Percentiles rank a stretch among this genome's conserved stretches.
Conservation (phyloP, 225 moss, liverwort and hornwort genomes). For the Thuidium tamariscinum region DNA sequence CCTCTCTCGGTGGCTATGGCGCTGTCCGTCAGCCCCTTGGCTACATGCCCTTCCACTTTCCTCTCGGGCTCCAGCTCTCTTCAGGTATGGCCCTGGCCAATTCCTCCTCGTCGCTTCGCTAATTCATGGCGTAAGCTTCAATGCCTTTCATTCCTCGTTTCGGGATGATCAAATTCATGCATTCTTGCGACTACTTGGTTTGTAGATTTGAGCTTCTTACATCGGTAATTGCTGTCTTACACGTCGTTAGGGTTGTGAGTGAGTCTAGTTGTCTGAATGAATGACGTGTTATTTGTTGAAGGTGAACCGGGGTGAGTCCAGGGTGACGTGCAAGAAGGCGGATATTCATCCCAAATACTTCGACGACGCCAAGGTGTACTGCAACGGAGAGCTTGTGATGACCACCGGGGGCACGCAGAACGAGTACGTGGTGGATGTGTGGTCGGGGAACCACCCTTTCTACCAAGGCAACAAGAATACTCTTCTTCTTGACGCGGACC, state of each 20-base stretch:
- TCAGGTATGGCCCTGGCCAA: background rate
- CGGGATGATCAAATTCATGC: background rate
- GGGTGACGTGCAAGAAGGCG: constrained; percentile 64
- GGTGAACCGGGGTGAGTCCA: constrained; percentile 61
- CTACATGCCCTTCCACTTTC: constrained; percentile 18
- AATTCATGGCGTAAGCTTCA: background rate
- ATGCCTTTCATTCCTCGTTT: background rate
- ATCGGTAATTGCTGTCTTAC: too few relatives aligned
- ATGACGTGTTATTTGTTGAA: background rate
- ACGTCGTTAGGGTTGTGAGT: background rate
- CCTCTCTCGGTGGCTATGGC: constrained; percentile 5
- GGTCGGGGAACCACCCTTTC: constrained; percentile 98
- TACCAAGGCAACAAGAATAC: constrained; percentile 80
- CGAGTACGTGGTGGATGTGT: constrained; percentile 84
- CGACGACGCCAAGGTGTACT: constrained; percentile 62
- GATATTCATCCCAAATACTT: constrained; percentile 71
- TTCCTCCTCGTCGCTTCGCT: background rate
- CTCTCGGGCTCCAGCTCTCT: constrained; percentile 18
- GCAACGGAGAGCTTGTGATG: constrained; percentile 85
- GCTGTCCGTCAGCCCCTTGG: constrained; percentile 18
- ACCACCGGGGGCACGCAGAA: constrained; percentile 77
- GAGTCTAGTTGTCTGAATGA: background rate
- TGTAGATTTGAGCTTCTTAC: background rate
- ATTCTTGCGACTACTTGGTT: background rate
- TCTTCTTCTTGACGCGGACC: constrained; percentile 72